Percentiles rank a stretch among this genome's conserved stretches.
Evolutionary conservation across 176 grass and related monocot genomes (phyloP).

Genomic region (Avena insularis): DNA sequence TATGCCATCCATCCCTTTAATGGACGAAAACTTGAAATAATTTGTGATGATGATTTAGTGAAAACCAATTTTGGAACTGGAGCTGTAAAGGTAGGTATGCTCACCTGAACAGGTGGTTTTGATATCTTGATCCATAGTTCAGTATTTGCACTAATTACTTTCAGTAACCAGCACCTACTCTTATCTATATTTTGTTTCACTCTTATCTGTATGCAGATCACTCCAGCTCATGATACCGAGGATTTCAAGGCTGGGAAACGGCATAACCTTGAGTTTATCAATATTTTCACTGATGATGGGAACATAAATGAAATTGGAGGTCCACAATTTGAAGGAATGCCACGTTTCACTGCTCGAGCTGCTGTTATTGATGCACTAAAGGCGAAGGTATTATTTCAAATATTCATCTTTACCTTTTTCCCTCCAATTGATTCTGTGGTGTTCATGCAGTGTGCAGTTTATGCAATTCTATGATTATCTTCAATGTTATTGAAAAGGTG

Average conservation of each 20-base stretch:
- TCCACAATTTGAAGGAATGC: constrained; percentile 80
- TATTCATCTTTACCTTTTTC: neutral
- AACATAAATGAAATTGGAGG: constrained; percentile 82
- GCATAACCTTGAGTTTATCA: constrained; percentile 90
- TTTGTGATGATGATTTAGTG: constrained; percentile 79
- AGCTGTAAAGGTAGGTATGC: constrained; percentile 79
- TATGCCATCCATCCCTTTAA: constrained; percentile 88
- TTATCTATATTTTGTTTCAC: constrained; percentile 32
- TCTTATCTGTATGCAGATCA: constrained; percentile 66
- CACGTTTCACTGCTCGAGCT: constrained; percentile 68
- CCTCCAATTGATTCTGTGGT: neutral
- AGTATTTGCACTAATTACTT: neutral
- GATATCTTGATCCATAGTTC: constrained; percentile 2
- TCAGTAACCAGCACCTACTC: neutral
- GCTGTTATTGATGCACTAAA: constrained; percentile 76
- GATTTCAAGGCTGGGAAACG: constrained; percentile 93
- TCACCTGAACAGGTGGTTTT: constrained; percentile 6
- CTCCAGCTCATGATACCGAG: constrained; percentile 89
- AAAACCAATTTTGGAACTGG: constrained; percentile 89
- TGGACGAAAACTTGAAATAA: constrained; percentile 73
- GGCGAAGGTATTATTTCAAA: constrained; percentile 59
- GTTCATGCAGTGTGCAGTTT: neutral
- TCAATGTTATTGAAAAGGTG: neutral
- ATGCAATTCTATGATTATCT: constrained; percentile 5
- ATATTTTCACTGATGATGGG: constrained; percentile 91